Evolutionary conservation across 169 alveolate species (phyloP), one percentile per base, ranked within the genome.

Genomic region (Eimeria sp.): DNA sequence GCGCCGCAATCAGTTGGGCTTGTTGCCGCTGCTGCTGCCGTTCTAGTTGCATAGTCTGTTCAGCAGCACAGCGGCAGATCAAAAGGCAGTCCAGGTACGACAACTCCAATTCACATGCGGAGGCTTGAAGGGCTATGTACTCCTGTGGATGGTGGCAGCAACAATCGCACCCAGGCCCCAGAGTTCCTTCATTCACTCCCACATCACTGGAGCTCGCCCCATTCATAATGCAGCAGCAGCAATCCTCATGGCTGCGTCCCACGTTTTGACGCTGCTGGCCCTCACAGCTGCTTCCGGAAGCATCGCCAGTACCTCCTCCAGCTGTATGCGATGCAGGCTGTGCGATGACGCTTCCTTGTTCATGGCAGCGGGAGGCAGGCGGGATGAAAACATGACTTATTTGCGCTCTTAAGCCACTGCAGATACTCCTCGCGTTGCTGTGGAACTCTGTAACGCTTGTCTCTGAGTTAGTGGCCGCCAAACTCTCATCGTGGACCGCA

Each of bases 71-170:
- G 30, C 83, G 78, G 60, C 83, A 87, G 30, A 87, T 43, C 30
- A 87, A 46, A 30, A 87, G 80, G 23, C 80, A 64, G 20, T 87
- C 93, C 83, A 62, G 80, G 83, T 87, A 66, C 18, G 93, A 87
- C n/a, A 87, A 33, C 83, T 87, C 93, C 64, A 87, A 37, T 30
- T 87, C 93, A 64, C 93, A 87, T 43, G 93, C 66, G 66, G 66
- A 43, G 49, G 43, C 54, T 37, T 62, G 93, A 40, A 87, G 49
- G n/a, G 80, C 80, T 37, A 68, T 87, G 46, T 60, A 64, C 82
- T 87, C 93, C 82, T 87, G 93, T 46, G 93, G 93, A 40, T 87
- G 93, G 46, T 87, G 93, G 93, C 93, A 87, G 62, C 93, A 87
- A 66, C 93, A 87, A 33, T 87, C 82, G 93, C 93, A 87, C 3